Percentiles rank a stretch among this genome's conserved stretches.
Conservation (phyloP, 202 grass and related monocot genomes). For the Sporobolus alterniflorus region DNA sequence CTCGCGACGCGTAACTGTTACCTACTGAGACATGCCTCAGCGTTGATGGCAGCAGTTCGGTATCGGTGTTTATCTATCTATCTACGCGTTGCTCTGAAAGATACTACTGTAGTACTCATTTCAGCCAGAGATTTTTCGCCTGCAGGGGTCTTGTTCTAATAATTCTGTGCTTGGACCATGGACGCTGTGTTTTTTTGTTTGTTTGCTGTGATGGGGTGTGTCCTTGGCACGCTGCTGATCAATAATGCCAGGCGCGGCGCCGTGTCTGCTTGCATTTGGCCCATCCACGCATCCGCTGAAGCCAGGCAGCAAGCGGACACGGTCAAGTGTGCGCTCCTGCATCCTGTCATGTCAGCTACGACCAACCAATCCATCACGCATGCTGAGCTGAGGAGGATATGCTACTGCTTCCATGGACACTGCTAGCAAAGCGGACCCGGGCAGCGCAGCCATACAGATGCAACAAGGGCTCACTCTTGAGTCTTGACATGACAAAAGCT, state of each 20-base stretch:
- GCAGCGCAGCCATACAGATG: too few species aligned
- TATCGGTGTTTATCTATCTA: neutral
- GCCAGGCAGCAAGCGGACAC: slow-evolving; percentile 24
- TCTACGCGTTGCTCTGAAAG: too few species aligned
- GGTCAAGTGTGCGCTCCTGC: neutral
- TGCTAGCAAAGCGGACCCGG: too few species aligned
- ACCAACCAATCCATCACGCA: too few species aligned
- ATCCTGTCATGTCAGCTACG: neutral
- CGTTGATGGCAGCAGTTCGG: too few species aligned
- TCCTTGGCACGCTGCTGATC: neutral
- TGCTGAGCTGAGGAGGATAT: too few species aligned
- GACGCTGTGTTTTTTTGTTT: neutral
- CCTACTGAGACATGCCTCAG: neutral
- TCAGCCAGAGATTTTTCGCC: neutral
- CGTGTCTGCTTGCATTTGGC: slow-evolving; percentile 36
- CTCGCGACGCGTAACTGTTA: too few species aligned
- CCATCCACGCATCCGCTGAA: slow-evolving; percentile 6
- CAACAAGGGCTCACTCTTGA: too few species aligned
- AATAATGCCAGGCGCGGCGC: neutral
- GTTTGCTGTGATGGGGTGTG: neutral
- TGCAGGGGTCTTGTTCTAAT: neutral
- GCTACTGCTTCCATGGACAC: too few species aligned
- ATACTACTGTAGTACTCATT: neutral
- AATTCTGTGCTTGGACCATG: slow-evolving; percentile 25
- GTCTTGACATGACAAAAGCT: too few species aligned